Base-by-base conservation (phyloP, 441 rosid genomes). In the Croton laevigatus region DNA sequence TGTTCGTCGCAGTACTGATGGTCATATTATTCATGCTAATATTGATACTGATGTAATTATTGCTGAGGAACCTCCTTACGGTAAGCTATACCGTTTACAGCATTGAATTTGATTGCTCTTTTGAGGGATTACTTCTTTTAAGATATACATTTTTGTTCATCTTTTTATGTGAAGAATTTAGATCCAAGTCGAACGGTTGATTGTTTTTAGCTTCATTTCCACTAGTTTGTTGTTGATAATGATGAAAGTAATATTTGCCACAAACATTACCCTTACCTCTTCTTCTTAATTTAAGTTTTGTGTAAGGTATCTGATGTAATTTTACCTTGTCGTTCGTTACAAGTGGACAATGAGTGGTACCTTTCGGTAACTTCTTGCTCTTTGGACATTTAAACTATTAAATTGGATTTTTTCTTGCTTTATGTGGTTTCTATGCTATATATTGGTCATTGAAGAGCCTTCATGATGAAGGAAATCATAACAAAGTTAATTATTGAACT, bases 1-100 rank as follows among this genome's bases (percentile, higher is more conserved):
- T 19, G 99, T 95, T 68, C 89, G 99, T 16, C 99, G 98, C 75
- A 95, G 98, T 79, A 91, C 96, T 44, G 98, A 95, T 59, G 99
- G 99, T 70, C 99, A 95, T 77, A 95, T 95, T 71, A 95, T 95
- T 75, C 99, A 95, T 65, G 98, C 99, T 71, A 95, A 95, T 81
- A 95, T 95, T 66, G 99, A 95, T 71, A 93, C 99, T 17, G 99
- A 95, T 73, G 99, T 95, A 52, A 95, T 95, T 63, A 95, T 95
- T 80, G 98, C 99, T 8, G 97, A 95, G 82, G 99, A 93, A 79
- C 99, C 98, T 54, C 87, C 94, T 44, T 95, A 93, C 66, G 99
- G 98, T 93, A 73, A 83, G 99, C 87, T 59, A 40, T 36, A 23
- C 11, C 65, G 42, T 61, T 52, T 54, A 4, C 8, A 51, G 42